phyloP scores from a whole-genome alignment of 2,329 filamentous ascomycete genomes.

The Fusarium concolor region DNA sequence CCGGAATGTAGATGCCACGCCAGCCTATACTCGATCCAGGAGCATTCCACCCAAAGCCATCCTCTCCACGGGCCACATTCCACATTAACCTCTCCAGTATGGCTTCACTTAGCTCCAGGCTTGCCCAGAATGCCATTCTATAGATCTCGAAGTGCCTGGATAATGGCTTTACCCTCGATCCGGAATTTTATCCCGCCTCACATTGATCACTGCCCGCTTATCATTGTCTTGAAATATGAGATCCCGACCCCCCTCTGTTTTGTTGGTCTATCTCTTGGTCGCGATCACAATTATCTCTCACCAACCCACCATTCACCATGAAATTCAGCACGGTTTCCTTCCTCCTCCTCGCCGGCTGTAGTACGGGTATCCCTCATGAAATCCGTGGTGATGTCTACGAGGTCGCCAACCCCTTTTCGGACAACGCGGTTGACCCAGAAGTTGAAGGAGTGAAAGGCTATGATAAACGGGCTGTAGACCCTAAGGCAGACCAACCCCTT shows the following conservation, averaged over 20 bases:
- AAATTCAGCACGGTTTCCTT: constrained; percentile 40
- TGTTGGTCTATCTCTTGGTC: background rate
- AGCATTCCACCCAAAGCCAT: constrained; percentile 33
- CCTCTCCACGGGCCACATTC: constrained; percentile 31
- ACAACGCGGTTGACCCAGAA: background rate
- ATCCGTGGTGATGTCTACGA: constrained; percentile 12
- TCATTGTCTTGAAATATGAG: constrained; percentile 37
- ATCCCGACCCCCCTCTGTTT: background rate
- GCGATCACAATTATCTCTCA: constrained; percentile 1
- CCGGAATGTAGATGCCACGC: constrained; percentile 31
- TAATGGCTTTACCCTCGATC: constrained; percentile 22
- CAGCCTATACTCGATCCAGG: constrained; percentile 28
- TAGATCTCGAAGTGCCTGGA: constrained; percentile 27
- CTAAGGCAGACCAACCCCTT: background rate
- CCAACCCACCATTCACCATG: constrained; percentile 15
- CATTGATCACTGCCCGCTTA: background rate
- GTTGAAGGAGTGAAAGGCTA: constrained; percentile 1
- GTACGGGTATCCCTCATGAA: constrained; percentile 30
- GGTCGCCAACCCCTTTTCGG: background rate
- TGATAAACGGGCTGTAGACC: background rate
- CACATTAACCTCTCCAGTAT: constrained; percentile 24
- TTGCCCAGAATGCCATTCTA: constrained; percentile 32
- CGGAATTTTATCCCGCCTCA: constrained; percentile 9
- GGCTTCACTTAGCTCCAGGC: constrained; percentile 30
- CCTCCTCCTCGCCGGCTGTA: constrained; percentile 30